Base-by-base conservation (phyloP, 73 alveolate genomes). In the Diophrys sp. region DNA sequence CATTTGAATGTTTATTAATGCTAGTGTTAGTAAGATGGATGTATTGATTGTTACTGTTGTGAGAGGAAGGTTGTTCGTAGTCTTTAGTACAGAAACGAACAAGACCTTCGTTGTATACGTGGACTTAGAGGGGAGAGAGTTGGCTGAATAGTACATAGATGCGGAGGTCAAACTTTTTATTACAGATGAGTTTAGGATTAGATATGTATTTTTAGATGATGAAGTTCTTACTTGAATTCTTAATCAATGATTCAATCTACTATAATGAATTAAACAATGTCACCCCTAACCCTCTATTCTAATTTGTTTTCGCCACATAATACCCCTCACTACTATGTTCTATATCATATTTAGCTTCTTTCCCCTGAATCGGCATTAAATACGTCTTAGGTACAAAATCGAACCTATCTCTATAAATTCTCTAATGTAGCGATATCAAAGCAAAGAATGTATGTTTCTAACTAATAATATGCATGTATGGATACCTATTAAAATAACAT, bases 141-240 rank as follows among this genome's bases (percentile, higher is more conserved):
- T 91, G 66, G 11, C 97, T 89, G 56, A 95, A 97, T 73, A 92
- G 81, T 33, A 92, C 96, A 77, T 95, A 95, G 18, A 95, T 81
- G 70, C 98, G 78, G 74, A 92, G n/a, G 79, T 95, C 98, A 66
- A 92, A 95, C 77, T 95, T 95, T 90, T 94, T 92, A 54, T 95
- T 90, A 74, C 73, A 82, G 0, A 80, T 55, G 23, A 80, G 73
- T 23, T 70, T 26, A 1, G 89, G 89, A 31, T 80, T 73, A n/a
- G 0, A 31, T 2, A 80, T 73, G 33, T 80, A 80, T 29, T 71
- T 55, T 30, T 80, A 55, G 53, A 76, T 54, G 2, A 80, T 28
- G 75, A 23, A 68, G 55, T 68, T 44, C 18, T 44, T 44, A 18
- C 5, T 11, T 44, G 18, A 44, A 18, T 44, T 44, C 18, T 44